A percentile compares a stretch with the other conserved stretches of the same genome.
phyloP scores from a whole-genome alignment of 768 basidiomycete species.

The Hypholoma fasciculare region DNA sequence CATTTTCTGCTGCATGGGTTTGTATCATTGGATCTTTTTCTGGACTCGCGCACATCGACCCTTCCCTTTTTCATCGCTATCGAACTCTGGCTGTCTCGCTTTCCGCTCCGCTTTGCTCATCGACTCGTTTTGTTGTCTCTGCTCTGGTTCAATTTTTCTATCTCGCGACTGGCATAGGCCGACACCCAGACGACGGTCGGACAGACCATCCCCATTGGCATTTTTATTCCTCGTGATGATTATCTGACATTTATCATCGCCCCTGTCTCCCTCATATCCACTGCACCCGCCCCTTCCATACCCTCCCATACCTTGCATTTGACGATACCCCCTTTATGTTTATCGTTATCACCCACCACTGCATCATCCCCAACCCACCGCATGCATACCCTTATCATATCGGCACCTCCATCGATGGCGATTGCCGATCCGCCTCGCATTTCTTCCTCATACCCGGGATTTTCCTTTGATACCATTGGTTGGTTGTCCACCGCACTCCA shows the following conservation, averaged over 20 bases:
- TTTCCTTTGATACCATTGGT: not conserved
- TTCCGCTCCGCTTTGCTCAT: not conserved
- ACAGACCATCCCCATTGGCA: not conserved
- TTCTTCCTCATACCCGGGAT: not conserved
- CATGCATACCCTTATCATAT: not conserved
- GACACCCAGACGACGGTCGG: not conserved
- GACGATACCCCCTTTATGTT: slow-evolving; percentile 3
- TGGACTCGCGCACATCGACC: no score
- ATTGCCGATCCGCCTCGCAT: not conserved
- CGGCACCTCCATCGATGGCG: not conserved
- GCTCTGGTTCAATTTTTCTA: not conserved
- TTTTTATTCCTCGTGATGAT: not conserved
- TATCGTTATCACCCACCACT: not conserved
- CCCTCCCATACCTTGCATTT: not conserved
- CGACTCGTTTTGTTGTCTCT: not conserved
- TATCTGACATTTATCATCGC: not conserved
- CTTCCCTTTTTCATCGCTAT: not conserved
- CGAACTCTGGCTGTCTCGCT: not conserved
- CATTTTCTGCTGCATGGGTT: not conserved
- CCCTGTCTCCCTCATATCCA: not conserved
- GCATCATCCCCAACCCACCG: not conserved
- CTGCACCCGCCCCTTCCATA: not conserved
- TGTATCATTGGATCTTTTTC: not conserved
- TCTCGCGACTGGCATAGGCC: not conserved
- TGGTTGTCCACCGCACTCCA: not conserved